Conservation (phyloP, 2,329 filamentous ascomycete genomes). For the Pyricularia grisea region DNA sequence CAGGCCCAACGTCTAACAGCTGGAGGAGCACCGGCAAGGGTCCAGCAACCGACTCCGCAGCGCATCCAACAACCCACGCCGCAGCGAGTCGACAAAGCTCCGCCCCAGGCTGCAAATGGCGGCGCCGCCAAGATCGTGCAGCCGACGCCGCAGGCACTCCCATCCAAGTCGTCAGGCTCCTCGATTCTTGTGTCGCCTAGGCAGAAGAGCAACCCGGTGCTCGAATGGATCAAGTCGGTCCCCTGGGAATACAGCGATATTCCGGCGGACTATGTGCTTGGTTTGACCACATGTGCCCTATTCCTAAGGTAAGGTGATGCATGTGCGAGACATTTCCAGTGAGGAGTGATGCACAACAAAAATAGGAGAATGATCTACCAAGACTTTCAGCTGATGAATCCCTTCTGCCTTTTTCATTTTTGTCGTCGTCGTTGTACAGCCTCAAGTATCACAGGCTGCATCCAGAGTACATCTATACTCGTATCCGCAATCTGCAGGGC, state of each 20-base stretch:
- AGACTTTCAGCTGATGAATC: not conserved
- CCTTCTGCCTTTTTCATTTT: not conserved
- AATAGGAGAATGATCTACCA: not conserved
- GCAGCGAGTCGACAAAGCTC: slow-evolving; percentile 44
- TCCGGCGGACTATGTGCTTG: slow-evolving; percentile 86
- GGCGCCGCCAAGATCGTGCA: slow-evolving; percentile 58
- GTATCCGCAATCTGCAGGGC: slow-evolving; percentile 74
- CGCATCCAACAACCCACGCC: slow-evolving; percentile 39
- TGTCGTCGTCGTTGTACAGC: slow-evolving; percentile 23
- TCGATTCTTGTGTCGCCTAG: slow-evolving; percentile 83
- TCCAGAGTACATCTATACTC: slow-evolving; percentile 94
- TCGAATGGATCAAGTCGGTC: slow-evolving; percentile 71
- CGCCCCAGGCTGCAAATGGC: slow-evolving; percentile 9
- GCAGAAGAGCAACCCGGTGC: slow-evolving; percentile 90
- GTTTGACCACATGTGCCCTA: slow-evolving; percentile 77
- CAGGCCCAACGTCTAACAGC: slow-evolving; percentile 13
- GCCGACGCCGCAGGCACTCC: slow-evolving; percentile 78
- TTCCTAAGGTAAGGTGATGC: slow-evolving; percentile 54
- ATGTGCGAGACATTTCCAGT: not conserved
- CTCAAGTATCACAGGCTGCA: slow-evolving; percentile 96
- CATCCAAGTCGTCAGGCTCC: slow-evolving; percentile 54
- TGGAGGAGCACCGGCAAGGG: slow-evolving; percentile 3
- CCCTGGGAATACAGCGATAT: slow-evolving; percentile 95
- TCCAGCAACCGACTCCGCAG: slow-evolving; percentile 31
- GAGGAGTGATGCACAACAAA: not conserved